Evolutionary conservation across 768 basidiomycete genomes (phyloP).

Genomic region (Daedaleopsis nitida): DNA sequence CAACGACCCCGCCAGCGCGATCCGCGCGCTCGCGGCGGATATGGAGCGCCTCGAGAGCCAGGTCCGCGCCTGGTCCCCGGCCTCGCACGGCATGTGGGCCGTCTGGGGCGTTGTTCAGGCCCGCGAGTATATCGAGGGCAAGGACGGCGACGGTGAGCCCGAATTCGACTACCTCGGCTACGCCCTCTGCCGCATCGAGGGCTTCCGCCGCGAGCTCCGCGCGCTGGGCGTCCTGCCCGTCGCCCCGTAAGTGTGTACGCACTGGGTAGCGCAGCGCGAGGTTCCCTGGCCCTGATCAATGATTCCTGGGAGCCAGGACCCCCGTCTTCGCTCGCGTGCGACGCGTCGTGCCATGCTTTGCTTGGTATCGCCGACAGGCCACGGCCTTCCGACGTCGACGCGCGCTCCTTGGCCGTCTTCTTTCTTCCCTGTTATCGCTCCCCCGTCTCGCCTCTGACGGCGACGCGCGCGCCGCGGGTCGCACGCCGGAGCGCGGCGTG

Average conservation of each 20-base stretch:
- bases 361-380: too few species aligned
- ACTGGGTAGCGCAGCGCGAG: not conserved
- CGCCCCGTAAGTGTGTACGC: not conserved
- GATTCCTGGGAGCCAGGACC: not conserved
- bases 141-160: conserved; percentile 52
- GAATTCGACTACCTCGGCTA: conserved; percentile 94
- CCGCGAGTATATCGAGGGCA: conserved; percentile 65
- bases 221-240: conserved; percentile 39
- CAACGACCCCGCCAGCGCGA: conserved; percentile 22
- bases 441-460: too few species aligned
- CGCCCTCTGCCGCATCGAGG: conserved; percentile 65
- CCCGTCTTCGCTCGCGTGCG: not conserved
- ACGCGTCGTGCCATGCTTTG: not conserved
- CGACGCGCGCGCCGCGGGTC: too few species aligned
- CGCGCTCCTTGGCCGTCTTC: too few species aligned
- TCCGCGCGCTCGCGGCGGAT: conserved; percentile 40
- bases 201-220: conserved; percentile 59
- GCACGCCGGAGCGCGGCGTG: too few species aligned
- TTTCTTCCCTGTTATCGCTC: too few species aligned
- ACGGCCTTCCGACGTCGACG: too few species aligned
- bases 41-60: conserved; percentile 70
- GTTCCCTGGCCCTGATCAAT: not conserved
- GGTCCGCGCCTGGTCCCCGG: conserved; percentile 86
- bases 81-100: conserved; percentile 90
- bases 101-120: conserved; percentile 95